Base-by-base conservation (phyloP, 2,329 filamentous ascomycete species). In the Botrytis medusae region DNA sequence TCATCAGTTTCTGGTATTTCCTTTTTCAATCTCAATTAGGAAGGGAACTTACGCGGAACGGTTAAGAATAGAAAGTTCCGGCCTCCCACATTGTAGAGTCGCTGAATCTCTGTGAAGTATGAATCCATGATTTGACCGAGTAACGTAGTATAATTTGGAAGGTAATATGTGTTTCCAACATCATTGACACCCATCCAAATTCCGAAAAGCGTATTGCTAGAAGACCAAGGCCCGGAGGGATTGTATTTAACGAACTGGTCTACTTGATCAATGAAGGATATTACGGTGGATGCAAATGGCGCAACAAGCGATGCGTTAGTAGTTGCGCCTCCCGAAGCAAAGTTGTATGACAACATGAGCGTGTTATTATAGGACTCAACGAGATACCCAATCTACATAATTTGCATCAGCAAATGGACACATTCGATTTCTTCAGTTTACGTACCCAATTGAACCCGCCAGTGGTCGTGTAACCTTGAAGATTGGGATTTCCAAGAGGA, bases 401-500 rank as follows among this genome's bases (percentile, higher is more conserved):
- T 12, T 46, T 34, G 6, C 20, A 34, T 65, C 8, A 65, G 44
- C 18, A 20, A 14, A 48, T 20, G 6, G 2, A 3, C 12, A 3
- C 20, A 16, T 48, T 48, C 20, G 14, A 34, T 12, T 3, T 48
- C 37, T 20, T 65, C 9, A 12, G 10, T 14, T 29, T 34, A 29
- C 48, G 22, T 68, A 8, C 65, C 65, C 65, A 68, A 34, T 68
- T 68, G 16, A 68, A 37, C 0, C 86, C 86, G 74, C 82, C 83
- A 72, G 79, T 71, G 32, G 80, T 79, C 34, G 80, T 82, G 73
- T 74, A 78, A 25, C 80, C 80, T 46, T 79, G 80, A 54, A 79
- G 81, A 5, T 75, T 48, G 18, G 80, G 80, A 74, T 81, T 82
- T 32, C 80, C 80, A 48, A 81, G 74, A 10, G 80, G 79, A 69